Base-by-base conservation (phyloP, 257 asterid genomes). In the Knoxia roxburghii region DNA sequence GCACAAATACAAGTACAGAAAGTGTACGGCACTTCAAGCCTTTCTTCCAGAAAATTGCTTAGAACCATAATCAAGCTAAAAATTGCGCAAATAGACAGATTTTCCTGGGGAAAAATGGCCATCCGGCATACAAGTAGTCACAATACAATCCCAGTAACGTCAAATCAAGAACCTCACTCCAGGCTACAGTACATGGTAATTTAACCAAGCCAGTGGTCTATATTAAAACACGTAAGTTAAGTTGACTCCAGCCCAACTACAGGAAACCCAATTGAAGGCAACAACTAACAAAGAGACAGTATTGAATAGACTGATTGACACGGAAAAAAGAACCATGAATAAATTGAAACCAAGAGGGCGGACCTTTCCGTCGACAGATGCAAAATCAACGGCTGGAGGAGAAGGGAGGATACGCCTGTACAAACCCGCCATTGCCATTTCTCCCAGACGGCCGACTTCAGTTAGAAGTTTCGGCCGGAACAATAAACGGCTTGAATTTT, bases 351-450 rank as follows among this genome's bases (percentile, higher is more conserved):
- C 37, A 21, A 77, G 48, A 30, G 21, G 30, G 60, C 54, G n/a
- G 59, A 83, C 97, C 95, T 90, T 90, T 83, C 97, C 98, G 68
- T 91, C 95, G 65, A 86, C 68, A 27, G 96, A 87, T 64, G 96
- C 82, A n/a, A 91, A 91, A 68, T 91, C 98, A 61, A 87, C 68
- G 46, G 98, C 95, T 3, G 96, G 98, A 62, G 98, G 98, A 17
- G 90, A 89, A 4, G 98, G 96, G 57, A 89, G 95, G 56, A 89
- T 64, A 18, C 98, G 90, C 81, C 98, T 77, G 81, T 91, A 89
- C 70, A 89, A 65, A 46, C 95, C 84, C 3, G 96, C 95, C 89
- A 80, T 84, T 73, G 96, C 96, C 95, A 87, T 86, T 30, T 29
- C 54, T 29, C 33, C 20, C 41, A 37, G 65, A 12, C 46, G n/a